phyloP scores from a whole-genome alignment of 164 flowering plant species.

The Nymphaea thermarum region DNA sequence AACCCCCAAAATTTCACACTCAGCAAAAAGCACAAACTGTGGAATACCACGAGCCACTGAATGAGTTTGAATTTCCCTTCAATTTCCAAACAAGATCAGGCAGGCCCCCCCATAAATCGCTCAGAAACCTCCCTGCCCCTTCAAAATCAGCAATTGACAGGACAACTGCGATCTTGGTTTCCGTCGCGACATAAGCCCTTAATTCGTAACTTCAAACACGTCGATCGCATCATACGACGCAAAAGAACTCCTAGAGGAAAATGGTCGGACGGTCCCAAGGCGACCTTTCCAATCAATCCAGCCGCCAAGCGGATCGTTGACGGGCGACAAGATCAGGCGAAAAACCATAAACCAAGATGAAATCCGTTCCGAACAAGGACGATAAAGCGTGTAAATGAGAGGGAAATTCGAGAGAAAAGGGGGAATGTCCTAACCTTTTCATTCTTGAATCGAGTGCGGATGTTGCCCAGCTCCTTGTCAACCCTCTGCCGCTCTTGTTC shows the following conservation, averaged over 20 bases:
- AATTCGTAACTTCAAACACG: neutral
- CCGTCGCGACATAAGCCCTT: too few species aligned
- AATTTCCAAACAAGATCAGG: too few species aligned
- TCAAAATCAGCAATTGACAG: too few species aligned
- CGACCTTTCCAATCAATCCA: neutral
- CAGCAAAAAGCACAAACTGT: too few species aligned
- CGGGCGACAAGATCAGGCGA: too few species aligned
- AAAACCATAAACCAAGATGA: neutral
- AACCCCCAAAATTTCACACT: too few species aligned
- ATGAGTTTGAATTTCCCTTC: too few species aligned
- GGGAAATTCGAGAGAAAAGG: neutral
- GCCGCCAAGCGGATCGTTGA: neutral
- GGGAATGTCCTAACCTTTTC: slow-evolving; percentile 57
- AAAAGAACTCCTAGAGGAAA: neutral
- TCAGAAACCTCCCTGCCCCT: too few species aligned
- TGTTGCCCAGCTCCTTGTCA: slow-evolving; percentile 90
- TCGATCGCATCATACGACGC: neutral
- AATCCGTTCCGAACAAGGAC: neutral
- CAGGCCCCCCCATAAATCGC: too few species aligned
- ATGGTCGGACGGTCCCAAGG: neutral
- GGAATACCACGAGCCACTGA: too few species aligned
- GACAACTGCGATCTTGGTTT: too few species aligned
- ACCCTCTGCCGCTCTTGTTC: slow-evolving; percentile 80
- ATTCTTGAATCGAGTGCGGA: slow-evolving; percentile 76
- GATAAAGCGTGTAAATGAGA: neutral